These are phyloP conservation scores for Scheffersomyces ergatensis DNA, from an alignment of 805 yeast species.

Conservation along the genomic window DNA sequence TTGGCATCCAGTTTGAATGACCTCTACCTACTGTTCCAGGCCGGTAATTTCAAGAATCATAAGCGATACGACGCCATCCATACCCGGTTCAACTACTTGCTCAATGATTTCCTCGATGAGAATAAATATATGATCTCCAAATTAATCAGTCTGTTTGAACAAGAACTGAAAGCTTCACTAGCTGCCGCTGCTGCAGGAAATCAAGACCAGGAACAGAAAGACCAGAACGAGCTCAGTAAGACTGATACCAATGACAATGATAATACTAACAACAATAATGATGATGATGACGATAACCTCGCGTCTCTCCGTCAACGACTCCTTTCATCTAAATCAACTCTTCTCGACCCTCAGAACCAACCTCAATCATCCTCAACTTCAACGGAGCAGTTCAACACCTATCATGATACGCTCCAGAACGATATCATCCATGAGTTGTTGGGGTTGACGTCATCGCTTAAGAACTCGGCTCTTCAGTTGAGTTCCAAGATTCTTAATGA, in stretches of 20 bases:
- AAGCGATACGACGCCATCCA: slow-evolving; percentile 10
- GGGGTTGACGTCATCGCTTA: slow-evolving; percentile 46
- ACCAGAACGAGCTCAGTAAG: too few species aligned
- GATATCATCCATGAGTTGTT: slow-evolving; percentile 47
- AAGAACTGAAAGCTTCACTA: background rate
- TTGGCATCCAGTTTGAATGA: background rate
- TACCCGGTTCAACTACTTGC: slow-evolving; percentile 12
- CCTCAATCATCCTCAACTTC: background rate
- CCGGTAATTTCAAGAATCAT: slow-evolving; percentile 7
- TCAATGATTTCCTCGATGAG: slow-evolving; percentile 16
- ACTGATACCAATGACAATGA: background rate
- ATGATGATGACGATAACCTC: too few species aligned
- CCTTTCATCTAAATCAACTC: slow-evolving; percentile 18
- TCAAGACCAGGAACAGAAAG: too few species aligned
- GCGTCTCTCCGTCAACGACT: slow-evolving; percentile 23
- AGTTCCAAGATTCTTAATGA: slow-evolving; percentile 33
- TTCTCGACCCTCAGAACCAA: too few species aligned
- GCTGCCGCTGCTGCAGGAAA: background rate
- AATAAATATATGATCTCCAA: slow-evolving; percentile 16
- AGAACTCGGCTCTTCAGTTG: slow-evolving; percentile 43
- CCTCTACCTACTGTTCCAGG: background rate
- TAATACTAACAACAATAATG: background rate
- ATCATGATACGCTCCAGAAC: slow-evolving; percentile 46
- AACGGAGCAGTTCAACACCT: slow-evolving; percentile 19
- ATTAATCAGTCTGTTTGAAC: slow-evolving; percentile 9